phyloP scores from a whole-genome alignment of 192 early-diverging fungal genomes.

The Coemansia sp. region DNA sequence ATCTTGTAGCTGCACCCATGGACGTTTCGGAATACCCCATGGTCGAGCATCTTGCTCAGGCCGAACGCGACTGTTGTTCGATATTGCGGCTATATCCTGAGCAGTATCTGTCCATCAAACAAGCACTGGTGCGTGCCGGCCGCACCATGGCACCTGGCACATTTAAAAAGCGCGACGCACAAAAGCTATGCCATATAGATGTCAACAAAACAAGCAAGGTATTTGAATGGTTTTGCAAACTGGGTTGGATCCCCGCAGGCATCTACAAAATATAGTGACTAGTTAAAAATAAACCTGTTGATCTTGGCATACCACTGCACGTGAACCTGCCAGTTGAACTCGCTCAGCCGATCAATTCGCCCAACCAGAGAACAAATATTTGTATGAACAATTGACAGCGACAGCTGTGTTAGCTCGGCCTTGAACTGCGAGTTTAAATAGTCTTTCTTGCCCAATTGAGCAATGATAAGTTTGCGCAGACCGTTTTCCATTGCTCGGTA shows the following conservation, averaged over 20 bases:
- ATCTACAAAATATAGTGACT: conserved; percentile 1
- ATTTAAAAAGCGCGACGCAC: conserved; percentile 81
- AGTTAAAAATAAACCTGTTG: neutral
- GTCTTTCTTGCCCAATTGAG: conserved; percentile 17
- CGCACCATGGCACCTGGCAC: conserved; percentile 31
- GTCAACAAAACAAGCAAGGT: conserved; percentile 91
- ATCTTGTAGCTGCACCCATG: conserved; percentile 46
- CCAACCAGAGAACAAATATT: conserved; percentile 14
- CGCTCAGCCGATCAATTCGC: conserved; percentile 25
- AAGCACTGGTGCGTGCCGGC: conserved; percentile 43
- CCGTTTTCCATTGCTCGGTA: conserved; percentile 23
- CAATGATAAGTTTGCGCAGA: conserved; percentile 26
- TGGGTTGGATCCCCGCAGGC: conserved; percentile 74
- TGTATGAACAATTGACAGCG: conserved; percentile 16
- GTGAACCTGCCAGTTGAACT: conserved; percentile 48
- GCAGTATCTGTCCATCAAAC: conserved; percentile 48
- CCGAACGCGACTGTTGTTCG: conserved; percentile 47
- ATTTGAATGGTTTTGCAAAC: conserved; percentile 83
- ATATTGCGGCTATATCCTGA: conserved; percentile 42
- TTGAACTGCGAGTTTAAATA: neutral
- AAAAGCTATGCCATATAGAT: conserved; percentile 86
- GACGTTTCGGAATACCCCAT: conserved; percentile 35
- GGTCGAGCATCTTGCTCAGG: conserved; percentile 32
- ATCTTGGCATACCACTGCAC: conserved; percentile 38
- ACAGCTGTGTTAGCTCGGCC: conserved; percentile 12